Evolutionary conservation across 306 rosid genomes (phyloP), one percentile per base, ranked within the genome.

Genomic region (Corylus heterophylla): DNA sequence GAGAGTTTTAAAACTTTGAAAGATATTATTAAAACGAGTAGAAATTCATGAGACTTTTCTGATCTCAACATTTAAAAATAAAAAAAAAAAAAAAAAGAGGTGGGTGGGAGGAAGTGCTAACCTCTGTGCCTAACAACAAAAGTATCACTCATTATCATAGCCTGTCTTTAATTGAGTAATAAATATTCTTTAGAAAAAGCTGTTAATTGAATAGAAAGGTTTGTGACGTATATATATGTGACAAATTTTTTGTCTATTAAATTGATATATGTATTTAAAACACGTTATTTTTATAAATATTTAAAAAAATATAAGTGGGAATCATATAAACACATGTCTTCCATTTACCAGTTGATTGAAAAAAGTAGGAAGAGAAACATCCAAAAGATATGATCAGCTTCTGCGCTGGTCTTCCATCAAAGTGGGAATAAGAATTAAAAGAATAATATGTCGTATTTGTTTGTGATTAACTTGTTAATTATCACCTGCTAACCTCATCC

Each of bases 91-190:
- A 2, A 47, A 47, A 47, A 11, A 11, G 25, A 22, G 25, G 25
- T 22, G 25, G 25, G 25, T 22, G 25, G 25, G 25, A 22, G 25
- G 25, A 47, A 6, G 50, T 6, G 25, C 25, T 47, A 47, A 47
- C 63, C 68, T 16, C 16, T 45, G 73, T 72, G 62, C 35, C 77
- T 35, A n/a, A 59, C 70, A 50, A 49, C 35, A 54, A 45, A 77
- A 25, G 62, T 73, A 68, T 18, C 37, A 66, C 50, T 74, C 62
- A 29, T 56, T 54, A 29, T 68, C 52, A 8, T 45, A 55, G 31
- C 29, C 50, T 6, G 35, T 58, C 27, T 9, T 55, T 55, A 74
- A 47, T 80, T 49, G 37, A 59, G 5, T 20, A 25, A 22, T 16
- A 18, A 54, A 54, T 52, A 52, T 17, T 52, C 58, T 17, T 16